Evolutionary conservation across 2,329 filamentous ascomycete genomes (phyloP).

Genomic region (Fusarium xylarioides): DNA sequence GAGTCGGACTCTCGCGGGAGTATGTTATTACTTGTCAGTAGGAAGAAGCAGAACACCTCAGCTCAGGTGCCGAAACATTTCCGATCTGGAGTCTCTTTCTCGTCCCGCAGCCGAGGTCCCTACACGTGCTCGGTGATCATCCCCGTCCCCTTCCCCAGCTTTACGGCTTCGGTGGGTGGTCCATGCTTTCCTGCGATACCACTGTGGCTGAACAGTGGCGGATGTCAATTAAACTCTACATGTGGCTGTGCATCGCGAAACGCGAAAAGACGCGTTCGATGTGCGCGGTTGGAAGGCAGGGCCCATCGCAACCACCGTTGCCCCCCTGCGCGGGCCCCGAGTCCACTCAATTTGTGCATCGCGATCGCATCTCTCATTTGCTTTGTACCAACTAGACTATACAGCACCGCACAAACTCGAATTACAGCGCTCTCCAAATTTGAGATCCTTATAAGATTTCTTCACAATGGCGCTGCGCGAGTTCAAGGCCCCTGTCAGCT

Average conservation of each 20-base stretch:
- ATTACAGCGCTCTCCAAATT: constrained; percentile 25
- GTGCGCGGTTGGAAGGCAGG: constrained; percentile 8
- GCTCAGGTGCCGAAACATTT: constrained; percentile 28
- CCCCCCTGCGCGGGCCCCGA: constrained; percentile 44
- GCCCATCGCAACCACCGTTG: constrained; percentile 33
- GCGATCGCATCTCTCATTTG: constrained; percentile 31
- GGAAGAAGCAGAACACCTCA: constrained; percentile 4
- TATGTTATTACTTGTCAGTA: constrained; percentile 20
- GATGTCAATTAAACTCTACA: constrained; percentile 40
- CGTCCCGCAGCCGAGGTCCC: constrained; percentile 47
- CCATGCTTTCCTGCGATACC: constrained; percentile 5
- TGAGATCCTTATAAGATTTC: constrained; percentile 29
- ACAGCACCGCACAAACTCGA: constrained; percentile 18
- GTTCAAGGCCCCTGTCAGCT: constrained; percentile 82
- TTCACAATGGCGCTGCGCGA: constrained; percentile 83
- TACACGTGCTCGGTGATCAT: constrained; percentile 48
- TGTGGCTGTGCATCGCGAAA: constrained; percentile 44
- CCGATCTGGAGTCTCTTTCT: constrained; percentile 31
- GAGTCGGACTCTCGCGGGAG: not conserved
- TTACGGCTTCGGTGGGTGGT: not conserved
- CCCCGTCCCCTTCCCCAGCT: constrained; percentile 35
- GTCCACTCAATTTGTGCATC: constrained; percentile 47
- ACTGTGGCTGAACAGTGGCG: constrained; percentile 25
- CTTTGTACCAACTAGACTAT: not conserved
- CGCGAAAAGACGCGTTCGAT: constrained; percentile 48